Evolutionary conservation across 1,284 basidiomycete species (phyloP), one percentile per base, ranked within the genome.

Genomic region (Ustilago loliicola): DNA sequence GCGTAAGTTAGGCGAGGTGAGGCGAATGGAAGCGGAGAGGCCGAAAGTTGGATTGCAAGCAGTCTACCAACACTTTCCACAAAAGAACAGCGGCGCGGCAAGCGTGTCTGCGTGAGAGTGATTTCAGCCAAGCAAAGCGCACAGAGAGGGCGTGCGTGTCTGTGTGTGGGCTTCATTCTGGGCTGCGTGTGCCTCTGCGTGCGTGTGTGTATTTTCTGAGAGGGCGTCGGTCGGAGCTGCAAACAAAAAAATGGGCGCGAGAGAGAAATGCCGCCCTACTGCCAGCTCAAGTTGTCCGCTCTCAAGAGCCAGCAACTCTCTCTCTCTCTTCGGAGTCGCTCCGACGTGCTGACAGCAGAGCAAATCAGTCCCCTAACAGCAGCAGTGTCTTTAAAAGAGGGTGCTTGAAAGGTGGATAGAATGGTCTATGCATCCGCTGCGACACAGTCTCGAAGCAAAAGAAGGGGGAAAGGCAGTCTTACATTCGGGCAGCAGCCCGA

Each of bases 191-290:
- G 55, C 23, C 38, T 53, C 17, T 53, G 59, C 34, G 50, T 17
- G 52, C 48, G 40, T 29, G 61, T 54, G 61, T 42, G 52, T 55
- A 38, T 27, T 34, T 52, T 30, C 30, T 27, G n/a, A 51, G 34
- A 50, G 48, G 58, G 58, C 59, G 59, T 61, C 25, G 34, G 55
- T 53, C 63, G 56, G 63, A 65, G 27, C 42, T 65, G 56, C 38
- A 58, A 65, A 65, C 19, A 40, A 27, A 55, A n/a, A 27, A 34
- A 2, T 45, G 40, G 27, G 53, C 51, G 51, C 30, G 34, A 55
- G 30, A 55, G 30, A 29, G 21, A 40, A 7, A 55, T 23, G 45
- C 23, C 23, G 45, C 45, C 45, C 45, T 9, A 47, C 45, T 47
- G 45, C 45, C 45, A 47, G 13, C 45, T 8, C n/a, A 13, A 23